phyloP scores from a whole-genome alignment of 257 asterid species.

The Ajuga chamaepitys region DNA sequence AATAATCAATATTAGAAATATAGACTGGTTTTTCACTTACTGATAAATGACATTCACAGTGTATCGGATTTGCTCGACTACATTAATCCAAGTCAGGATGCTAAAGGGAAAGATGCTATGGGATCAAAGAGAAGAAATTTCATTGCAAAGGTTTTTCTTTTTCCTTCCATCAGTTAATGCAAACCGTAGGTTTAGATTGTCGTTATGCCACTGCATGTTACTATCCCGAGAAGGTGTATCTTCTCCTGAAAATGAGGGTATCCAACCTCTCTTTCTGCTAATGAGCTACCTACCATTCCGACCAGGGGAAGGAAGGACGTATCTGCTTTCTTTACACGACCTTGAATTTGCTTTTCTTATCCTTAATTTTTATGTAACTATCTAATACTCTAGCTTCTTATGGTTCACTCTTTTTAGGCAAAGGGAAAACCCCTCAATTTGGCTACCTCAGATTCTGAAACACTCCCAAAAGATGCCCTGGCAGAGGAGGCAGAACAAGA shows the following conservation, averaged over 20 bases:
- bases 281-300: background rate
- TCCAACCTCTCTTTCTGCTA: slow-evolving; percentile 1
- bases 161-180: slow-evolving; percentile 13
- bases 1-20: slow-evolving; percentile 3
- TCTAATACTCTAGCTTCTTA: slow-evolving; percentile 8
- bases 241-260: background rate
- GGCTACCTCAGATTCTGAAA: slow-evolving; percentile 44
- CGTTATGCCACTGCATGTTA: slow-evolving; percentile 1
- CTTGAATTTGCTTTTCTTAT: background rate
- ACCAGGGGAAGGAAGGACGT: background rate
- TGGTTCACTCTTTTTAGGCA: slow-evolving; percentile 43
- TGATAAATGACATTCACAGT: slow-evolving; percentile 38
- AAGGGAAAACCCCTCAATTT: slow-evolving; percentile 53
- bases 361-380: background rate
- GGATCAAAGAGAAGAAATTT: slow-evolving; percentile 68
- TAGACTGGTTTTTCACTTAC: background rate
- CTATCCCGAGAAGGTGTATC: background rate
- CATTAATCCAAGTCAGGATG: slow-evolving; percentile 74
- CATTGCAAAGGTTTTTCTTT: slow-evolving; percentile 50
- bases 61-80: slow-evolving; percentile 92
- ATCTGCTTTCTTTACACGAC: background rate
- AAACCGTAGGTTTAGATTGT: background rate
- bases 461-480: slow-evolving; percentile 25
- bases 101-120: slow-evolving; percentile 61
- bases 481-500: slow-evolving; percentile 44